phyloP scores from a whole-genome alignment of 371 early-diverging fungal species.

The Mortierella sp. region DNA sequence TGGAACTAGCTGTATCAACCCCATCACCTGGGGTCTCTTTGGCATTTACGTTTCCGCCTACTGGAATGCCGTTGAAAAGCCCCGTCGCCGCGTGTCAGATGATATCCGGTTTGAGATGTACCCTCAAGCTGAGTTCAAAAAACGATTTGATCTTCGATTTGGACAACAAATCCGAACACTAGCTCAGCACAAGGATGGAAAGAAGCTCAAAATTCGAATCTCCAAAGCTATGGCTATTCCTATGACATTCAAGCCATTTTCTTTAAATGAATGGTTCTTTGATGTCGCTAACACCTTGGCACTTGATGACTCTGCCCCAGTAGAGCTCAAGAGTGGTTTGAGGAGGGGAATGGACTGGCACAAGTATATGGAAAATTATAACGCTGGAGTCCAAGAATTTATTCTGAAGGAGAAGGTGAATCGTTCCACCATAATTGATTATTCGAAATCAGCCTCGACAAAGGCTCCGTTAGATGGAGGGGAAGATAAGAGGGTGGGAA shows the following conservation, averaged over 20 bases:
- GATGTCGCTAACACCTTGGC: constrained; percentile 39
- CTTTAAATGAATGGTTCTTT: constrained; percentile 46
- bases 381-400: constrained; percentile 41
- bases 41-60: constrained; percentile 36
- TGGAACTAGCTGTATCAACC: constrained; percentile 50
- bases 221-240: constrained; percentile 51
- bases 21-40: constrained; percentile 54
- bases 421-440: constrained; percentile 32
- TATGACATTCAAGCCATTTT: constrained; percentile 45
- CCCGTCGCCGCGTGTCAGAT: constrained; percentile 41
- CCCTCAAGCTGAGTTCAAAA: constrained; percentile 30
- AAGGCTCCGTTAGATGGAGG: not conserved
- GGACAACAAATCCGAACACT: constrained; percentile 51
- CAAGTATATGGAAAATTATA: constrained; percentile 48
- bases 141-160: constrained; percentile 45
- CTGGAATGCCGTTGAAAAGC: constrained; percentile 42
- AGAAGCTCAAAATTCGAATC: constrained; percentile 36
- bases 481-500: not conserved
- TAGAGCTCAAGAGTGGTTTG: constrained; percentile 40
- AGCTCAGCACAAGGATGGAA: constrained; percentile 33
- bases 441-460: not conserved
- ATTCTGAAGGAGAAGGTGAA: constrained; percentile 46
- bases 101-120: constrained; percentile 53
- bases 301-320: constrained; percentile 40
- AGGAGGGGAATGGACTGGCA: constrained; percentile 49